A percentile compares a stretch with the other conserved stretches of the same genome.
Evolutionary conservation across 1,139 yeast genomes (phyloP).

Genomic region (Geotrichum klebahnii): DNA sequence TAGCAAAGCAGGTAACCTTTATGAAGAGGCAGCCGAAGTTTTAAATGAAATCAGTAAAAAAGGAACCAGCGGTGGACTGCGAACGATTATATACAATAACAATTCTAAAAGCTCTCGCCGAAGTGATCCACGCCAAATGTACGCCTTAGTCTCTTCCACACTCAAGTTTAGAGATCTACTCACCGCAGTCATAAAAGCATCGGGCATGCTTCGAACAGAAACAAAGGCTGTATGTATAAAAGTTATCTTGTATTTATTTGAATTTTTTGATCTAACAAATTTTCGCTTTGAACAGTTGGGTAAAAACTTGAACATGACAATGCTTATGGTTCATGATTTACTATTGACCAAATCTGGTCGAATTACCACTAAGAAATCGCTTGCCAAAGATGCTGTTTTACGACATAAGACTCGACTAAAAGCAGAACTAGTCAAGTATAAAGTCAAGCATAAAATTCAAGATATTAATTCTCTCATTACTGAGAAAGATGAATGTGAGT

Average conservation of each 20-base stretch:
- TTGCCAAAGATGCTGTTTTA: slow-evolving; percentile 75
- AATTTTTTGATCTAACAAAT: background rate
- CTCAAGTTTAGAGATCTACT: slow-evolving; percentile 64
- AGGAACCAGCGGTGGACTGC: slow-evolving; percentile 56
- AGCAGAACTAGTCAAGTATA: slow-evolving; percentile 76
- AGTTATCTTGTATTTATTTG: background rate
- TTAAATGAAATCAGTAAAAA: slow-evolving; percentile 35
- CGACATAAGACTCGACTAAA: slow-evolving; percentile 72
- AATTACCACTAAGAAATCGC: slow-evolving; percentile 85
- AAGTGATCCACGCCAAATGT: slow-evolving; percentile 71
- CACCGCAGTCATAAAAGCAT: slow-evolving; percentile 56
- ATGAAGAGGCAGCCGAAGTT: slow-evolving; percentile 40
- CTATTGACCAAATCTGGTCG: slow-evolving; percentile 72
- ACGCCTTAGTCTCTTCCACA: slow-evolving; percentile 76
- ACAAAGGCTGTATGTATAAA: slow-evolving; percentile 38
- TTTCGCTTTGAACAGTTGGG: slow-evolving; percentile 32
- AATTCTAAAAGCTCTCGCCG: slow-evolving; percentile 34
- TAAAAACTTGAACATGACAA: slow-evolving; percentile 48
- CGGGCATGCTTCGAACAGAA: slow-evolving; percentile 54
- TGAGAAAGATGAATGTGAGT: slow-evolving; percentile 41
- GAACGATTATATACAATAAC: slow-evolving; percentile 53
- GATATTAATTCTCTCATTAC: slow-evolving; percentile 46
- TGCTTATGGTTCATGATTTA: slow-evolving; percentile 75
- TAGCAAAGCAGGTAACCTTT: slow-evolving; percentile 27
- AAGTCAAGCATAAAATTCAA: slow-evolving; percentile 60